Conservation (phyloP, 2,329 filamentous ascomycete genomes). For the Neopestalotiopsis sp. region DNA sequence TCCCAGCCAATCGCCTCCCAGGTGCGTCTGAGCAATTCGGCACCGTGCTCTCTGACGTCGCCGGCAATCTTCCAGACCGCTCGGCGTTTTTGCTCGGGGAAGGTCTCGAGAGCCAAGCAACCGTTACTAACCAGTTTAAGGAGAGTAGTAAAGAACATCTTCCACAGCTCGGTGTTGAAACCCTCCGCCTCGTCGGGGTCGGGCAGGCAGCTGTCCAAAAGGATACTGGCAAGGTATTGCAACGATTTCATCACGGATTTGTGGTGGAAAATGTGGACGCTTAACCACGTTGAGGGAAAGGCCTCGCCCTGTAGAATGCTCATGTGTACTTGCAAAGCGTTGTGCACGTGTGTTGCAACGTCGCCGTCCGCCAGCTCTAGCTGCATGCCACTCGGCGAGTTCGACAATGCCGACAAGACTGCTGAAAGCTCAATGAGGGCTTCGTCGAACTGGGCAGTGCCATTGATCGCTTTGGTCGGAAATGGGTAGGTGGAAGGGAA, state of each 20-base stretch:
- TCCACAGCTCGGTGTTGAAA: conserved; percentile 95
- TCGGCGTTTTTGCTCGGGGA: conserved; percentile 93
- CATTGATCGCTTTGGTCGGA: conserved; percentile 70
- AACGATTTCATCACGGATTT: conserved; percentile 86
- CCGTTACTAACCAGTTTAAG: conserved; percentile 89
- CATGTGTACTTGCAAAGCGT: conserved; percentile 82
- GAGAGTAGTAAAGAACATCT: conserved; percentile 87
- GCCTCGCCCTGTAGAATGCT: conserved; percentile 89
- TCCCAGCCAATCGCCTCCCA: conserved; percentile 99
- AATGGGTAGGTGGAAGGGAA: conserved; percentile 94
- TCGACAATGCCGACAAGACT: conserved; percentile 81
- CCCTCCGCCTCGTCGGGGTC: conserved; percentile 88
- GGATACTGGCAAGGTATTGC: conserved; percentile 78
- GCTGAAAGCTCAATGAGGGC: conserved; percentile 87
- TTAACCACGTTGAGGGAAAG: conserved; percentile 89
- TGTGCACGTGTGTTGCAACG: conserved; percentile 75
- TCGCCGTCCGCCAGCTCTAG: conserved; percentile 78
- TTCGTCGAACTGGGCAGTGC: conserved; percentile 73
- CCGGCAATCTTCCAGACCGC: conserved; percentile 99
- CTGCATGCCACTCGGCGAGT: conserved; percentile 74
- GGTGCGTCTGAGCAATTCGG: conserved; percentile 79
- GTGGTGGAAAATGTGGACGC: conserved; percentile 90
- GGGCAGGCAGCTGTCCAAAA: conserved; percentile 85
- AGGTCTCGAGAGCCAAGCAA: conserved; percentile 88
- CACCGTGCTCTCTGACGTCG: conserved; percentile 90